Percentiles rank a stretch among this genome's conserved stretches.
These are phyloP conservation scores for Exophiala bonariae DNA, from an alignment of 2,329 filamentous ascomycete genomes.

Conservation along the genomic window DNA sequence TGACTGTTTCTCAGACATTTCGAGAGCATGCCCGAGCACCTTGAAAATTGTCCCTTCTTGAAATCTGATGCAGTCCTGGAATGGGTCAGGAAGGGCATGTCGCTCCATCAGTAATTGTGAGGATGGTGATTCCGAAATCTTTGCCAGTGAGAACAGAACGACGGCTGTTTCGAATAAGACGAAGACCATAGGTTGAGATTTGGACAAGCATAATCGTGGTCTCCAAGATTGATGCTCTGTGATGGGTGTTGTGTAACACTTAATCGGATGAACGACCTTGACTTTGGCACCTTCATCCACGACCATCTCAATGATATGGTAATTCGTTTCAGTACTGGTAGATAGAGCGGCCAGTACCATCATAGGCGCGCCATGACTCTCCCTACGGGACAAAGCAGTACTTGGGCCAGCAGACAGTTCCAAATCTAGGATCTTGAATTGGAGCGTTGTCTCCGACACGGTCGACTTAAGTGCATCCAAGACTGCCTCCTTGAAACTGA, in stretches of 20 bases:
- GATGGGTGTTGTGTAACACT: slow-evolving; percentile 59
- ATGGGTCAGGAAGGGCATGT: slow-evolving; percentile 63
- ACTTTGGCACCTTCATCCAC: slow-evolving; percentile 59
- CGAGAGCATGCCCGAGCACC: slow-evolving; percentile 51
- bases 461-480: slow-evolving; percentile 53
- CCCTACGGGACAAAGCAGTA: slow-evolving; percentile 37
- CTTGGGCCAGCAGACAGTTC: slow-evolving; percentile 26
- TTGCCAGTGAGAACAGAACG: slow-evolving; percentile 71
- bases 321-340: slow-evolving; percentile 57
- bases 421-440: slow-evolving; percentile 78
- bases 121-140: slow-evolving; percentile 69
- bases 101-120: slow-evolving; percentile 71
- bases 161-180: slow-evolving; percentile 77
- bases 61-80: slow-evolving; percentile 86
- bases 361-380: slow-evolving; percentile 46
- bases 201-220: slow-evolving; percentile 74
- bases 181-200: slow-evolving; percentile 77
- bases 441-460: slow-evolving; percentile 38
- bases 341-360: slow-evolving; percentile 62
- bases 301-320: slow-evolving; percentile 72
- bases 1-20: slow-evolving; percentile 43
- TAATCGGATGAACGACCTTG: slow-evolving; percentile 67
- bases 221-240: slow-evolving; percentile 43
- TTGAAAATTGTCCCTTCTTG: slow-evolving; percentile 53
- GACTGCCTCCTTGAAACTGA: slow-evolving; percentile 68